These are phyloP conservation scores for Hypoxylon fragiforme DNA, from an alignment of 495 filamentous ascomycete genomes.

Conservation along the genomic window DNA sequence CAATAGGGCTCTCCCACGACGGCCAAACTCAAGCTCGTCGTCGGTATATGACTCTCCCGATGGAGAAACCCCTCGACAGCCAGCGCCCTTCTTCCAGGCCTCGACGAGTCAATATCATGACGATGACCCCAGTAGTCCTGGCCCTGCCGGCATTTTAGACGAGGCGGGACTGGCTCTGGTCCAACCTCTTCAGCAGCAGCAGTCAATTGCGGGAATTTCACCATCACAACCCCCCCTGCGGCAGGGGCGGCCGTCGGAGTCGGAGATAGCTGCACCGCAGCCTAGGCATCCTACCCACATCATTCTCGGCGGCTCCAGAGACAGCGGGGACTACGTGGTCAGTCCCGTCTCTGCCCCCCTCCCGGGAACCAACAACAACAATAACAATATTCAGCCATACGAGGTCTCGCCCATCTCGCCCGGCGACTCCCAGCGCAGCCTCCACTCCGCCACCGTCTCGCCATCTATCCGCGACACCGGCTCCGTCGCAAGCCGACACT, in stretches of 20 bases:
- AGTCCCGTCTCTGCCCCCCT: conserved; percentile 18
- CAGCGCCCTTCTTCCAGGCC: not conserved
- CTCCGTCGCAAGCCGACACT: conserved; percentile 1
- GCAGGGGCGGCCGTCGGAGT: not conserved
- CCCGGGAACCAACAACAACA: conserved; percentile 1
- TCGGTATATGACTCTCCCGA: conserved; percentile 1
- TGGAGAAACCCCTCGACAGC: not conserved
- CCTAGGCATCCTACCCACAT: conserved; percentile 11
- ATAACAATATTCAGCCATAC: conserved; percentile 1
- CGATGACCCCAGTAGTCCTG: not conserved
- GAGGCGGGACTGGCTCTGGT: conserved; percentile 9
- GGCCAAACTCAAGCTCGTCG: conserved; percentile 9
- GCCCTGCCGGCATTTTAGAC: not conserved
- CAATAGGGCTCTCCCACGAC: conserved; percentile 25
- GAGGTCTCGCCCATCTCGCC: conserved; percentile 28
- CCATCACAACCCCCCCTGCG: too few relatives aligned
- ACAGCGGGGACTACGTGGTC: conserved; percentile 2
- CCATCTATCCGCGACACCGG: not conserved
- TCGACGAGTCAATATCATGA: not conserved
- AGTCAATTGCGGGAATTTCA: not conserved
- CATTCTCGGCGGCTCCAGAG: conserved; percentile 1
- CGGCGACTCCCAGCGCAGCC: conserved; percentile 3
- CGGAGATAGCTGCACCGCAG: conserved; percentile 18
- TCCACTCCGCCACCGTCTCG: conserved; percentile 6
- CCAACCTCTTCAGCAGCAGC: conserved; percentile 2